Base-by-base conservation (phyloP, 1,139 yeast genomes). In the Taphrina flavorubra region DNA sequence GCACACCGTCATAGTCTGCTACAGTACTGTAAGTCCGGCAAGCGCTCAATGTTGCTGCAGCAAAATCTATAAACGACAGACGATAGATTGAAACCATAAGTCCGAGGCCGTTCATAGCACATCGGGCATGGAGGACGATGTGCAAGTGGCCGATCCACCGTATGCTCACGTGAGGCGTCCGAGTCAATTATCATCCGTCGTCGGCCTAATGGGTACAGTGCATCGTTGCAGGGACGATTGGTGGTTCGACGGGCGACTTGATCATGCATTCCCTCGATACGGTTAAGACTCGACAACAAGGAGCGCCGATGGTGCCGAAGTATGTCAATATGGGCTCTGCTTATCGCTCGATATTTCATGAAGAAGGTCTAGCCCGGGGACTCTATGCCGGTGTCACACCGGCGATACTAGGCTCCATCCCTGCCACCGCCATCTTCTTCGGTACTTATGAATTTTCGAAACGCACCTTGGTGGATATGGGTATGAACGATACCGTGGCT, bases 191-290 rank as follows among this genome's bases (percentile, higher is more conserved):
- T 14, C 47, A 44, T 2, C n/a, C n/a, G 2, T 18, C 31, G 36
- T 20, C 7, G 7, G 13, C 5, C 53, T 49, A 20, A 37, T 31
- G 2, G 1, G 14, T 6, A 14, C 36, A 72, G 72, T 70, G 70
- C 74, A 82, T 89, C 82, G 70, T 89, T 44, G 97, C 98, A 0
- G 99, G 99, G 51, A 97, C 97, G 1, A 80, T 92, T 64, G 99
- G 99, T 8, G 99, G 99, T 1, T 87, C 90, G 71, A 86, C 92
- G 49, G 99, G 98, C 16, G 99, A 94, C 76, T 84, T 96, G 1
- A 81, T 86, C 61, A 94, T 94, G 97, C 97, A 94, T 78, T 92
- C 98, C 0, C 80, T 94, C 58, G 99, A 94, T 76, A 94, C 99
- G 0, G 97, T 95, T 51, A 94, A 94, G 78, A 94, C 99, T 1